phyloP scores from a whole-genome alignment of 306 rosid species.

The Vigna hirtella region DNA sequence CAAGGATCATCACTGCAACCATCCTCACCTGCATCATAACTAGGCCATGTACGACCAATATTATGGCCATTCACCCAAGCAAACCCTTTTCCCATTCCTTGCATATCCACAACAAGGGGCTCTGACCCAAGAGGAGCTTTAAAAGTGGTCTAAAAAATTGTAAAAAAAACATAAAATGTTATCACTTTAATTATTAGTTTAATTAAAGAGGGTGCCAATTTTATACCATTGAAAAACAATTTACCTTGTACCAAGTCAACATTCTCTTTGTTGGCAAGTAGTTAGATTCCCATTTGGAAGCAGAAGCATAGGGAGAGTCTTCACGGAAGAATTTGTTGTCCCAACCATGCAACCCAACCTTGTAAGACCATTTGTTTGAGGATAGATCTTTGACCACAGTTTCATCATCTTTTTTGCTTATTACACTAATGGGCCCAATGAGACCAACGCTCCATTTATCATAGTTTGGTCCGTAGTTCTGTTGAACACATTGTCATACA shows the following conservation, averaged over 20 bases:
- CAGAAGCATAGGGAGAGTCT: slow-evolving; percentile 32
- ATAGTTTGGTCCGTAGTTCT: slow-evolving; percentile 54
- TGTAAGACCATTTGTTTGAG: slow-evolving; percentile 54
- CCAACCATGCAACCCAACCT: slow-evolving; percentile 59
- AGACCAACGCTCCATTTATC: slow-evolving; percentile 53
- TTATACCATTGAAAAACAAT: neutral
- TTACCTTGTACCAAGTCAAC: slow-evolving; percentile 71
- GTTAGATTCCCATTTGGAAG: slow-evolving; percentile 47
- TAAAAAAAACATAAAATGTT: neutral
- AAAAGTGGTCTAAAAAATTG: slow-evolving; percentile 50
- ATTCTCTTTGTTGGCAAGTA: slow-evolving; percentile 40
- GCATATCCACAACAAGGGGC: slow-evolving; percentile 52
- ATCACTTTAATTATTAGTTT: neutral
- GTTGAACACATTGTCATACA: neutral
- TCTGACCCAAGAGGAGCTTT: slow-evolving; percentile 62
- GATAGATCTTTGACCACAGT: slow-evolving; percentile 53
- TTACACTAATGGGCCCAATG: slow-evolving; percentile 45
- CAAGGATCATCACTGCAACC: slow-evolving; percentile 55
- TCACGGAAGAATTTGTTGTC: slow-evolving; percentile 31
- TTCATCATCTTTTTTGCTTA: slow-evolving; percentile 52
- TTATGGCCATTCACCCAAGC: slow-evolving; percentile 66
- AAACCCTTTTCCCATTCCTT: slow-evolving; percentile 57
- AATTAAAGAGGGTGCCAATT: neutral
- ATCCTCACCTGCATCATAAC: slow-evolving; percentile 42
- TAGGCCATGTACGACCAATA: slow-evolving; percentile 58